Conservation (phyloP, 352 stramenopile species). For the Phytopythium montanum region DNA sequence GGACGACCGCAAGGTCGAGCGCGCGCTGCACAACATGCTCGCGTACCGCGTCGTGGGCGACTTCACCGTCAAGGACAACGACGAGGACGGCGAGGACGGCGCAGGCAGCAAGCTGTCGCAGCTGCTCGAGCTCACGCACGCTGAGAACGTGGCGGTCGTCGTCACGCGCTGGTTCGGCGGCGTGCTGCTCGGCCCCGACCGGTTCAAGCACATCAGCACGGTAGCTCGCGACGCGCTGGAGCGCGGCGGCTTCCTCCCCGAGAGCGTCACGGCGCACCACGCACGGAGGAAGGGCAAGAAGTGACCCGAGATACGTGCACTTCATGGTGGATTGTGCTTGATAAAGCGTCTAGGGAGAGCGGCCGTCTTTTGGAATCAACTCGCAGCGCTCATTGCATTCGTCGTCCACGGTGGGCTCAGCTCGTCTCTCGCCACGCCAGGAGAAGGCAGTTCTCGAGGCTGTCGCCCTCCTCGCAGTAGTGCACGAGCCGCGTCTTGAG, state of each 20-base stretch:
- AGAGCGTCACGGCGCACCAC: slow-evolving; percentile 15
- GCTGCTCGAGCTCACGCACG: slow-evolving; percentile 74
- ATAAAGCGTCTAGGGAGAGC: neutral
- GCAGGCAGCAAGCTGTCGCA: slow-evolving; percentile 81
- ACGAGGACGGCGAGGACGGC: slow-evolving; percentile 82
- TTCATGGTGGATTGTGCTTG: neutral
- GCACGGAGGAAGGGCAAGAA: slow-evolving; percentile 47
- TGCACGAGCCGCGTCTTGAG: slow-evolving; percentile 70
- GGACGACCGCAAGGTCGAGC: slow-evolving; percentile 78
- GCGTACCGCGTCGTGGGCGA: slow-evolving; percentile 78
- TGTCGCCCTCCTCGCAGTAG: slow-evolving; percentile 72
- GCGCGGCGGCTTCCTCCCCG: slow-evolving; percentile 53
- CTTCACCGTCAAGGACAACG: slow-evolving; percentile 80
- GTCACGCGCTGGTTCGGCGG: slow-evolving; percentile 86
- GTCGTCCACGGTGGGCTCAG: neutral
- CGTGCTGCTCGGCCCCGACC: slow-evolving; percentile 78
- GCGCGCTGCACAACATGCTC: slow-evolving; percentile 88
- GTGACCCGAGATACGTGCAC: slow-evolving; percentile 4
- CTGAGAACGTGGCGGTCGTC: slow-evolving; percentile 78
- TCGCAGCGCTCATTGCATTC: neutral
- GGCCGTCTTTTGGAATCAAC: too few species aligned
- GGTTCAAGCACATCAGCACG: slow-evolving; percentile 86
- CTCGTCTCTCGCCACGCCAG: slow-evolving; percentile 43
- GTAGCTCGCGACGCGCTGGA: slow-evolving; percentile 72
- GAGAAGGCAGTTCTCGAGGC: slow-evolving; percentile 79